Evolutionary conservation across 768 basidiomycete species (phyloP).

Genomic region (Suillus paluster): DNA sequence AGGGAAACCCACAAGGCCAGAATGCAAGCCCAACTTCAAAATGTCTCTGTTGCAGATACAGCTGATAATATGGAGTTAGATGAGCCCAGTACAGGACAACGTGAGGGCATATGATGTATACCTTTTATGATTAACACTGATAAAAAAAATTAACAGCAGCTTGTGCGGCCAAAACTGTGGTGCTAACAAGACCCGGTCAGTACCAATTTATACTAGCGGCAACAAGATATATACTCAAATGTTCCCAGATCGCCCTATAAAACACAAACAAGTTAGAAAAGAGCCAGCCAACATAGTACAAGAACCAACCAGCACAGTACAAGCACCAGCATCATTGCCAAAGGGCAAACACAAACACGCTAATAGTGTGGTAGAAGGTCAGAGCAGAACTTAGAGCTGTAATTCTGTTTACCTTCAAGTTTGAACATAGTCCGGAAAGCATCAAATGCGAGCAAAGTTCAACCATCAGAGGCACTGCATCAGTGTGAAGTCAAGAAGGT

Average conservation of each 20-base stretch:
- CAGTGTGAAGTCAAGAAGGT: not conserved
- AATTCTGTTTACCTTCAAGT: not conserved
- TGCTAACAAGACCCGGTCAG: not conserved
- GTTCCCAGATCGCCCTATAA: constrained; percentile 1
- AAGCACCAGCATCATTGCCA: not conserved
- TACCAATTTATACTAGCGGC: not conserved
- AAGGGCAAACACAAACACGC: not conserved
- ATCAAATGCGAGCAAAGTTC: not conserved
- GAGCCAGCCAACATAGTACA: not conserved
- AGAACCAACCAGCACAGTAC: not conserved
- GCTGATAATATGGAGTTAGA: not conserved
- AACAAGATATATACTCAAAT: not conserved
- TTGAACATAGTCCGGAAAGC: not conserved
- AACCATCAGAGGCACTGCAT: not conserved
- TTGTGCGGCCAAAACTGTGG: not conserved
- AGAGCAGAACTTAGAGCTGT: not conserved
- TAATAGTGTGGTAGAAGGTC: not conserved
- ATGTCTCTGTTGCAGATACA: not conserved
- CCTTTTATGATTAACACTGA: not conserved
- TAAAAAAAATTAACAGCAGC: not conserved
- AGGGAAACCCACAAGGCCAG: not conserved
- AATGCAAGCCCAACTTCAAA: not conserved
- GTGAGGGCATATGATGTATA: not conserved
- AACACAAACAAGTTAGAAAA: not conserved
- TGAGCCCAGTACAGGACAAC: not conserved